Evolutionary conservation across 129 eudicot species (phyloP), one percentile per base, ranked within the genome.

Genomic region (Arctium minus): DNA sequence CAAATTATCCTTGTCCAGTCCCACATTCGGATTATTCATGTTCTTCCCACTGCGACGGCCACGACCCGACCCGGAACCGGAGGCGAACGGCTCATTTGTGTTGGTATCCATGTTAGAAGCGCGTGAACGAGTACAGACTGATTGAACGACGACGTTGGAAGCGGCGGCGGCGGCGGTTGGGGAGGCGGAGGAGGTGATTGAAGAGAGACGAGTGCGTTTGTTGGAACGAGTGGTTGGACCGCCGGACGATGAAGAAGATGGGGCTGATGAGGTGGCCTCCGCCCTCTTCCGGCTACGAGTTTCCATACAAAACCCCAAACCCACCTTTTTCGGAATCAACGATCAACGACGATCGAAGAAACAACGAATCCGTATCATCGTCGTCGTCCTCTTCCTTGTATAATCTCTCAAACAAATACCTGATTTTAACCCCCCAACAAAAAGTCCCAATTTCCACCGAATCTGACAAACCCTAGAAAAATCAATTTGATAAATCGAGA

Each of bases 211-310:
- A 83, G 98, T 73, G 84, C 98, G 98, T 81, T 96, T 96, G 79
- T 73, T 70, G n/a, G 98, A 81, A 76, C 99, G 97, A 71, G 99
- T 93, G 64, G 95, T 81, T n/a, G 97, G 97, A 72, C 93, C 97
- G 68, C 91, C 81, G 36, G 91, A 86, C 1, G 96, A 84, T 4
- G 95, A 87, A 35, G 97, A 85, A 84, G 94, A 89, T 75, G 90
- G 92, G 90, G 98, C 88, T 83, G 98, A 91, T 89, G 99, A 96
- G 97, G 98, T 89, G 82, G 94, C 98, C 99, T 96, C 99, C 90
- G 98, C 98, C 98, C 99, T 92, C 95, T 96, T 96, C 88, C 98
- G 99, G 91, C 98, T 89, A 72, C 99, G 98, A 96, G 99, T 96
- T 96, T 96, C 99, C 99, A 93, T 96, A 96, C 97, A 96, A 96